phyloP scores from a whole-genome alignment of 331 rosid species.

The Erythrophleum ivorense region DNA sequence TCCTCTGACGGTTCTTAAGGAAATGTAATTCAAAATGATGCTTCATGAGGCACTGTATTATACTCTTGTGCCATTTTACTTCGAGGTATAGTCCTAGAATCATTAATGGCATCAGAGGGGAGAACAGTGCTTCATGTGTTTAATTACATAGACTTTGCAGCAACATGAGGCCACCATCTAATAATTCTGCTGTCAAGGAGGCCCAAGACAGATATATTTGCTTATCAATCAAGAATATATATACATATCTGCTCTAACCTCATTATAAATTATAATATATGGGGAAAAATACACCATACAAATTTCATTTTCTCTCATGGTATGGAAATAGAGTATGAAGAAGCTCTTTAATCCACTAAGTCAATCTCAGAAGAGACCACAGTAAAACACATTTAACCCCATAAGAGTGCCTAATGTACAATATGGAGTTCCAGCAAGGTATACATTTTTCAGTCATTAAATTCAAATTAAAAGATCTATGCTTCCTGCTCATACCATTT shows the following conservation, averaged over 20 bases:
- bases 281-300: too few relatives aligned
- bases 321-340: background rate
- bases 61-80: background rate
- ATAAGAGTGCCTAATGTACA: constrained; percentile 38
- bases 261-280: too few relatives aligned
- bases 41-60: background rate
- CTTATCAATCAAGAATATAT: too few relatives aligned
- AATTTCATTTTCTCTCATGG: background rate
- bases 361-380: constrained; percentile 18
- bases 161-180: background rate
- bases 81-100: background rate
- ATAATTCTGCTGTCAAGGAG: constrained; percentile 13
- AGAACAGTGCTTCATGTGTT: background rate
- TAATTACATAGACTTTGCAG: background rate
- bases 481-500: background rate
- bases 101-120: background rate
- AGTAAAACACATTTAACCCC: constrained; percentile 15
- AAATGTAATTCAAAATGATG: background rate
- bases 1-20: background rate
- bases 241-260: too few relatives aligned
- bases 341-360: constrained; percentile 25
- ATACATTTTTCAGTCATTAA: constrained; percentile 25
- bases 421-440: constrained; percentile 36
- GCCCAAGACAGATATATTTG: too few relatives aligned
- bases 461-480: constrained; percentile 35